These are phyloP conservation scores for Petunia secreta DNA, from an alignment of 257 asterid species.

Conservation along the genomic window DNA sequence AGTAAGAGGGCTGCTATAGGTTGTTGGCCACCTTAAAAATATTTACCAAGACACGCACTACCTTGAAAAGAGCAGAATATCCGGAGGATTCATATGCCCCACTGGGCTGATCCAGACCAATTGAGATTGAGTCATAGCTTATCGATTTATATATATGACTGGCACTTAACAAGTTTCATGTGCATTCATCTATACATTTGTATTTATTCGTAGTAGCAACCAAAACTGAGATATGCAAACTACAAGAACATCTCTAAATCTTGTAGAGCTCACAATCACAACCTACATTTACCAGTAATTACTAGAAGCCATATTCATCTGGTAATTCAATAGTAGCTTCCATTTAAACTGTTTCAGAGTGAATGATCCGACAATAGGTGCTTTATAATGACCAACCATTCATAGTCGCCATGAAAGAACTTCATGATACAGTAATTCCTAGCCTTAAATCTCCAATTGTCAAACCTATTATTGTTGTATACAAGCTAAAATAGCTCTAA, in stretches of 20 bases:
- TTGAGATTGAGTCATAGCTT: neutral
- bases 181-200: neutral
- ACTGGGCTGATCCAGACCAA: neutral
- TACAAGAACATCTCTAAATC: neutral
- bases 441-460: too few relatives aligned
- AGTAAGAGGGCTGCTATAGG: neutral
- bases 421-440: too few relatives aligned
- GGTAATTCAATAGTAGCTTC: neutral
- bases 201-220: constrained; percentile 11
- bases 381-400: too few relatives aligned
- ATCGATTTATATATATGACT: neutral
- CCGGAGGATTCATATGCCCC: neutral
- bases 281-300: neutral
- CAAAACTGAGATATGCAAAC: neutral
- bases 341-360: neutral
- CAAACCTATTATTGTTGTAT: neutral
- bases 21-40: neutral
- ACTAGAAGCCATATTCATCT: too few relatives aligned
- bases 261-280: neutral
- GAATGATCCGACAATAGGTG: neutral
- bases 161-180: neutral
- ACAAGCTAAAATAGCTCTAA: neutral
- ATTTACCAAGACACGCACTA: neutral
- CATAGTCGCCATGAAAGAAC: too few relatives aligned
- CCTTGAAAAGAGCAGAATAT: neutral